Evolutionary conservation across 2,329 filamentous ascomycete species (phyloP), one percentile per base, ranked within the genome.

Genomic region (Triangularia verruculosa): DNA sequence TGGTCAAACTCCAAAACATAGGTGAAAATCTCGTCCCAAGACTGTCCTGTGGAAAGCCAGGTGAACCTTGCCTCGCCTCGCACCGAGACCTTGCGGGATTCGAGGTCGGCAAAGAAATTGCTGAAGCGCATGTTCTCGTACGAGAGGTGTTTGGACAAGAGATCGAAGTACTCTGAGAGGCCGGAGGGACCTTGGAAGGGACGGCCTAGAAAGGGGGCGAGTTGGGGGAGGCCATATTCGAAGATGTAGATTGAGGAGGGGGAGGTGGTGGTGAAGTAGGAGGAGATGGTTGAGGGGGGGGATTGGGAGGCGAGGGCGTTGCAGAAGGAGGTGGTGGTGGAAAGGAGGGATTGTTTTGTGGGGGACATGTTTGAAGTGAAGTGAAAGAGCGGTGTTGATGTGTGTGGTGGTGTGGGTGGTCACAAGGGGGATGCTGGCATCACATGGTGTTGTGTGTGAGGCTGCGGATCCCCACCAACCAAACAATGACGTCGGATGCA

Each of bases 21-120:
- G 1, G 70, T 69, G 61, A 78, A 77, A 5, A 71, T 70, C 69
- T 78, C 76, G 25, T 73, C 70, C 76, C 76, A 77, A 57, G 66
- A 68, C 65, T 75, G 69, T 0, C 67, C 68, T 9, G 73, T 76
- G 24, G 70, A 70, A 0, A 53, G 70, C 74, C 72, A 75, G 34
- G 72, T 75, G 57, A 77, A 77, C 43, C 30, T 62, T 3, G 73
- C 76, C 57, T 65, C 54, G 0, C 76, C 76, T 6, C 73, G 66
- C 1, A 72, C 74, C 24, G 68, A 71, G 7, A 77, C 76, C 54
- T 69, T 68, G 30, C 64, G 52, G 59, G 62, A 65, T 17, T 58
- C 70, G 1, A 70, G 64, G 61, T 76, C 76, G 3, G 70, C 69
- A 7, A 70, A 4, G 60, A 67, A 71, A 22, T 69, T 66, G 28